A percentile compares a stretch with the other conserved stretches of the same genome.
These are phyloP conservation scores for Picea abies DNA, from an alignment of 83 land plant species.

Conservation along the genomic window DNA sequence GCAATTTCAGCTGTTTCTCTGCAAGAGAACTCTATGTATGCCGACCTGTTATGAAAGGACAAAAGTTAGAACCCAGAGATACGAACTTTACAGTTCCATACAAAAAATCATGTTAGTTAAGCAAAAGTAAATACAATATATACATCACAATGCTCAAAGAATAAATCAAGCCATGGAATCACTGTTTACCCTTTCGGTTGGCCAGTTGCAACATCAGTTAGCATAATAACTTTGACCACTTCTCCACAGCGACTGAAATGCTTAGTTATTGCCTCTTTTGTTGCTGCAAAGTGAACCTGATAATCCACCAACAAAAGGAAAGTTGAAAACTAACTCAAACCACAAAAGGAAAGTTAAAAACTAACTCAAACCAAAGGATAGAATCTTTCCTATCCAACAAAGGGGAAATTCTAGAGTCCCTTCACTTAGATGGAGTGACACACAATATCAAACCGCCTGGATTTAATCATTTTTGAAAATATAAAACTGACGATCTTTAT, in stretches of 20 bases:
- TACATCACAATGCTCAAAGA: not conserved
- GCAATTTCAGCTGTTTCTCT: constrained; percentile 81
- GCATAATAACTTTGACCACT: constrained; percentile 66
- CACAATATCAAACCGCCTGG: not conserved
- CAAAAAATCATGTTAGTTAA: not conserved
- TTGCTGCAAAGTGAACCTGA: constrained; percentile 90
- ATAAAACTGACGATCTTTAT: no score
- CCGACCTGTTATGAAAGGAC: constrained; percentile 54
- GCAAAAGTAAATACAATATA: not conserved
- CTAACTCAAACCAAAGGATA: no score
- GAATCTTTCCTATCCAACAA: not conserved
- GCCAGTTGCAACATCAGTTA: constrained; percentile 71
- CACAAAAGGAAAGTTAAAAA: no score
- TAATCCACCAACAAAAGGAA: not conserved
- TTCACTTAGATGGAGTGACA: not conserved
- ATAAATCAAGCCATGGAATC: not conserved
- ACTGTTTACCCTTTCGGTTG: constrained; percentile 72
- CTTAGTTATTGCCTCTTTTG: constrained; percentile 77
- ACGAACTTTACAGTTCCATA: not conserved
- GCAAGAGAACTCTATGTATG: constrained; percentile 74
- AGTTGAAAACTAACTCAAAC: no score
- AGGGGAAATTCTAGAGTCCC: no score
- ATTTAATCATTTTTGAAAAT: no score
- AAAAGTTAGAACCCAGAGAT: not conserved
- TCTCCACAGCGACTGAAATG: constrained; percentile 86